These are phyloP conservation scores for Lycium barbarum DNA, from an alignment of 257 asterid genomes.

Conservation along the genomic window DNA sequence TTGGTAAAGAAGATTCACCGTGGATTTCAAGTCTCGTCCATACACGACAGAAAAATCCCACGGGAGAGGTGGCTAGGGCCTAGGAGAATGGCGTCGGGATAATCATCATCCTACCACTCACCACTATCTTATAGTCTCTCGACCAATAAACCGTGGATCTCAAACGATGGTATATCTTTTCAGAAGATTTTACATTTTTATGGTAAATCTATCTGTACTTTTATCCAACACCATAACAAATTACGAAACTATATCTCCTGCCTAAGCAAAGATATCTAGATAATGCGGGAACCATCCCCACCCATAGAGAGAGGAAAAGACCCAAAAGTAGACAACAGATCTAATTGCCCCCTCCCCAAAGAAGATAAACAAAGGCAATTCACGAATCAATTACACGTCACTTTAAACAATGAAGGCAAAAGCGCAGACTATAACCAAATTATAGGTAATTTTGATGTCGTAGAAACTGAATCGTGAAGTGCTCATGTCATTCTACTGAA, in stretches of 20 bases:
- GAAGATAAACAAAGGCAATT: not conserved
- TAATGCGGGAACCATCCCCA: not conserved
- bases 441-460: not conserved
- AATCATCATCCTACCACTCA: not conserved
- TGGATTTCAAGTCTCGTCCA: not conserved
- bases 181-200: not conserved
- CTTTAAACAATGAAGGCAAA: not conserved
- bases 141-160: not conserved
- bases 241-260: not conserved
- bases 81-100: not conserved
- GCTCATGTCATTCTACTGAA: not conserved
- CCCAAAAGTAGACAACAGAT: not conserved
- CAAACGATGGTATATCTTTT: not conserved
- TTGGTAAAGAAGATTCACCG: not conserved
- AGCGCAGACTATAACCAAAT: not conserved
- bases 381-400: not conserved
- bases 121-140: not conserved
- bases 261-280: not conserved
- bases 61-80: not conserved
- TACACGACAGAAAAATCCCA: not conserved
- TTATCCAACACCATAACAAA: not conserved
- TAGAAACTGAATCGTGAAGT: not conserved
- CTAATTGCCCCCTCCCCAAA: not conserved
- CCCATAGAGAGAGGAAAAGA: not conserved
- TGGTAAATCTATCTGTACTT: not conserved